Evolutionary conservation across 75 land plant species (phyloP).

Genomic region (Cryptomeria japonica): DNA sequence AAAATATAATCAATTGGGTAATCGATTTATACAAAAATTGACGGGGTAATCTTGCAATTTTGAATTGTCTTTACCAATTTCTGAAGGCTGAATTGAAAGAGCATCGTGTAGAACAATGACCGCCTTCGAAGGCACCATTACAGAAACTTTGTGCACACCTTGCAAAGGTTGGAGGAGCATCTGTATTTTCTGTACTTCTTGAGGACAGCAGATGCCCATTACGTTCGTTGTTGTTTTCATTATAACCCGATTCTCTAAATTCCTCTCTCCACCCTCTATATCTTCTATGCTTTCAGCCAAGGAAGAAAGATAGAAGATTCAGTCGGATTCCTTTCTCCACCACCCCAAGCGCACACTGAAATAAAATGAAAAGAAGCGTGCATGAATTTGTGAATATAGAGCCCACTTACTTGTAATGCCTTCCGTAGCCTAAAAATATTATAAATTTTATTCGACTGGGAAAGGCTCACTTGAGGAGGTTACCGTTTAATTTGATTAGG

Average conservation of each 20-base stretch:
- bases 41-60: background rate
- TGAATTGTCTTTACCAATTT: background rate
- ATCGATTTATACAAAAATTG: background rate
- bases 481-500: too few relatives aligned
- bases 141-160: conserved; percentile 47
- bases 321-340: too few relatives aligned
- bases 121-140: conserved; percentile 33
- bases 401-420: too few relatives aligned
- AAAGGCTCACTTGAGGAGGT: too few relatives aligned
- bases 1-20: background rate
- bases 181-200: conserved; percentile 38
- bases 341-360: too few relatives aligned
- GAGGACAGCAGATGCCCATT: conserved; percentile 51
- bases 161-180: conserved; percentile 37
- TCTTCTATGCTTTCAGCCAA: background rate
- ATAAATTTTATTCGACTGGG: too few relatives aligned
- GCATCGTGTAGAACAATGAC: conserved; percentile 45
- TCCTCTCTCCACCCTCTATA: background rate
- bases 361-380: too few relatives aligned
- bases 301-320: background rate
- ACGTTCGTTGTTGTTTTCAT: conserved; percentile 13
- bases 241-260: background rate
- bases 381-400: too few relatives aligned
- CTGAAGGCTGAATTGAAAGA: conserved; percentile 7
- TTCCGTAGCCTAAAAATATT: too few relatives aligned